Evolutionary conservation across 805 yeast genomes (phyloP), one percentile per base, ranked within the genome.

Genomic region (Starmerella scarabaei): DNA sequence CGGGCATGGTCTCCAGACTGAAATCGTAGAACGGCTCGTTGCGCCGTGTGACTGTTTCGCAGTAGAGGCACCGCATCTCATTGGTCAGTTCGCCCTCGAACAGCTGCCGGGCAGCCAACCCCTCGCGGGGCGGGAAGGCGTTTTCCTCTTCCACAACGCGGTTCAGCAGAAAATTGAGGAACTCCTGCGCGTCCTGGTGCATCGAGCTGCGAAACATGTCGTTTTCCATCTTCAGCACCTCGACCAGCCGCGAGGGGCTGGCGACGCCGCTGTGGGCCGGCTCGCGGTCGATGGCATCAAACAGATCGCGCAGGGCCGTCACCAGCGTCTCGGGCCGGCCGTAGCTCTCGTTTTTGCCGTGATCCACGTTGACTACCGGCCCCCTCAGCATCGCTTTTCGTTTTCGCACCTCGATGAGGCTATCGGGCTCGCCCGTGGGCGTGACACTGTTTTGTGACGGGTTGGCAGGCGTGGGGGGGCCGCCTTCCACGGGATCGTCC

Each of bases 181-280:
- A 91, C 61, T 91, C 98, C 60, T 91, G 98, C 4, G 97, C 96
- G 65, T 91, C 98, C 57, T 91, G 98, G 58, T 91, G 98, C 94
- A 85, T 86, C 32, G 81, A 76, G 42, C 84, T 78, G 46, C 94
- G 67, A 59, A 91, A 91, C 52, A 88, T 64, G 51, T 77, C 81
- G 56, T 88, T 91, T 49, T 82, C 86, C 41, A 71, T 71, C 57
- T 84, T 88, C 40, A 88, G 64, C 38, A 78, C 77, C 34, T 75
- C 78, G 33, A 91, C 72, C 36, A 91, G 70, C 50, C 72, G 69
- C 21, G 67, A 64, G 0, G 97, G 95, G 1, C 94, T 80, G 0
- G 84, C 86, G 2, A 91, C 82, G 4, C 97, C 97, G 2, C 72
- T 75, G 17, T 69, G 65, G 4, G 79, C 67, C 37, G 63, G 62